phyloP scores from a whole-genome alignment of 208 protist species.

The Wallacemonas sp. region DNA sequence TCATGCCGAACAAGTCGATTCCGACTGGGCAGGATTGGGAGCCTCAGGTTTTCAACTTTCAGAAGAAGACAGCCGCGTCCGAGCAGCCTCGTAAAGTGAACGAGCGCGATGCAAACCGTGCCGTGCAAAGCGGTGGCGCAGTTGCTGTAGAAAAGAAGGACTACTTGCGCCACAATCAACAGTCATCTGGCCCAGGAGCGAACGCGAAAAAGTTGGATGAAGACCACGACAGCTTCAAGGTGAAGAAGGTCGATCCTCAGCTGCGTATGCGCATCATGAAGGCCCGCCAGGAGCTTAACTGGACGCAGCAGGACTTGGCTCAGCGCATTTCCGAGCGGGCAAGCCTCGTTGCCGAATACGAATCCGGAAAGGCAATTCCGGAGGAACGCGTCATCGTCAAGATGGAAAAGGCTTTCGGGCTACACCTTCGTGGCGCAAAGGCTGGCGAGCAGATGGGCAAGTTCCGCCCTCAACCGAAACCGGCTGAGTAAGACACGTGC shows the following conservation, averaged over 20 bases:
- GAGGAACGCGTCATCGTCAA: constrained; percentile 91
- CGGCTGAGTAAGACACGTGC: constrained; percentile 38
- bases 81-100: constrained; percentile 47
- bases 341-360: constrained; percentile 91
- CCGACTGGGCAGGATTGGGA: constrained; percentile 85
- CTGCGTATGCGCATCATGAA: constrained; percentile 79
- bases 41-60: constrained; percentile 86
- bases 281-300: constrained; percentile 79
- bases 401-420: constrained; percentile 92
- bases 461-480: constrained; percentile 52
- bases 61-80: constrained; percentile 22
- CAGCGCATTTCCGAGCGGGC: constrained; percentile 80
- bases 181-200: constrained; percentile 52
- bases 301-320: constrained; percentile 88
- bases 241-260: constrained; percentile 82
- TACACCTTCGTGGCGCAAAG: constrained; percentile 92
- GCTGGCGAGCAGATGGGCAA: constrained; percentile 77
- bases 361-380: constrained; percentile 91
- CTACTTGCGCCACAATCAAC: constrained; percentile 66
- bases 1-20: constrained; percentile 47
- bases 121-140: constrained; percentile 61
- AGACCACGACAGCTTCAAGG: constrained; percentile 78
- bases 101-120: constrained; percentile 74
- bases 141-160: constrained; percentile 72
- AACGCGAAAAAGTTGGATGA: constrained; percentile 90